phyloP scores from a whole-genome alignment of 306 rosid genomes.

The Castanea sativa region DNA sequence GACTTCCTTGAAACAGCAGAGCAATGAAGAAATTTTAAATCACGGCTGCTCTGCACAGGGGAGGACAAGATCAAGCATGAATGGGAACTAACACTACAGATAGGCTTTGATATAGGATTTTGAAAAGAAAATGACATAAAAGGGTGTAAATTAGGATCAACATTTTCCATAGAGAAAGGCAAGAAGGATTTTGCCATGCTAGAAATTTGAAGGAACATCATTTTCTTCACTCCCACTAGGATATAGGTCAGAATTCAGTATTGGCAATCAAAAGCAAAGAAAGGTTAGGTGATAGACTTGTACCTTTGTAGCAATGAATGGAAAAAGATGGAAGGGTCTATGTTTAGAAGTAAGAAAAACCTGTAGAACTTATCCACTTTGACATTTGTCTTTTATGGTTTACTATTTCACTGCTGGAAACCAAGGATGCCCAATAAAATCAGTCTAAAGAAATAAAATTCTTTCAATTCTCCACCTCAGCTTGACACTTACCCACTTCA shows the following conservation, averaged over 20 bases:
- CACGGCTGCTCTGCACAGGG: conserved; percentile 18
- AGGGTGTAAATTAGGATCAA: conserved; percentile 13
- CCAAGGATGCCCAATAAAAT: background rate
- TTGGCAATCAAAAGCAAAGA: background rate
- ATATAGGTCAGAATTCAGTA: background rate
- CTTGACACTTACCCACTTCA: background rate
- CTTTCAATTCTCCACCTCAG: background rate
- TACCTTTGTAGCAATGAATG: too few relatives aligned
- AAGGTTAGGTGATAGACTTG: background rate
- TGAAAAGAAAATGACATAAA: conserved; percentile 21
- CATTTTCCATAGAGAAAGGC: conserved; percentile 16
- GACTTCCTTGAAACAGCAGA: conserved; percentile 38
- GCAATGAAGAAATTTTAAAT: conserved; percentile 37
- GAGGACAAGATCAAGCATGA: conserved; percentile 23
- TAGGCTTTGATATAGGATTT: conserved; percentile 10
- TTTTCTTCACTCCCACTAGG: conserved; percentile 19
- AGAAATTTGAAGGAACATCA: conserved; percentile 38
- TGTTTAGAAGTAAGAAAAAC: too few relatives aligned
- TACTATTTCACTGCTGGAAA: too few relatives aligned
- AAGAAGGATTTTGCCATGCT: conserved; percentile 26
- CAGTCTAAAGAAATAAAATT: background rate
- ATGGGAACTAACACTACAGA: background rate
- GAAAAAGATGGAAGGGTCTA: too few relatives aligned
- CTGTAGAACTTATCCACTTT: too few relatives aligned
- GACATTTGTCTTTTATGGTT: too few relatives aligned